Percentiles rank a stretch among this genome's conserved stretches.
Evolutionary conservation across 1,139 yeast genomes (phyloP).

Genomic region (Eremothecium cymbalariae): DNA sequence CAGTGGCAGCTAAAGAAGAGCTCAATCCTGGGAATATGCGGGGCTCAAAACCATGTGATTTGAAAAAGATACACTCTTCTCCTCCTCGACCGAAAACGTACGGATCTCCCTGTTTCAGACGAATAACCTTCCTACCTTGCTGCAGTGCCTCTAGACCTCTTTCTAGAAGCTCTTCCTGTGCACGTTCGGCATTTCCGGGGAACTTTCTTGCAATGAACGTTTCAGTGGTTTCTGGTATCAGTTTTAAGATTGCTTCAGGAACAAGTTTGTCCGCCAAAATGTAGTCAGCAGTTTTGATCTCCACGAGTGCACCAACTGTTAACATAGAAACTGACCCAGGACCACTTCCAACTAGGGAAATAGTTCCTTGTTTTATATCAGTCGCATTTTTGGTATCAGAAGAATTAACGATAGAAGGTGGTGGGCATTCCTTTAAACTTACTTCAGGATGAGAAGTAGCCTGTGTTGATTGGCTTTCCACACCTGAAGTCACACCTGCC

Average conservation of each 20-base stretch:
- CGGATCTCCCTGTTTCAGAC: constrained; percentile 96
- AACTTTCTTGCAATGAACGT: constrained; percentile 85
- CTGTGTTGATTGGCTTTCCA: constrained; percentile 5
- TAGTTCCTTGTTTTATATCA: constrained; percentile 41
- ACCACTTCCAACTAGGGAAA: constrained; percentile 85
- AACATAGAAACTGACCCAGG: constrained; percentile 83
- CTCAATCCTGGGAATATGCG: constrained; percentile 80
- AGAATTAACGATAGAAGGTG: background rate
- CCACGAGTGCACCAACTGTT: constrained; percentile 78
- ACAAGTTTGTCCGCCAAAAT: constrained; percentile 87
- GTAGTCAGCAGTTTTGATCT: constrained; percentile 73
- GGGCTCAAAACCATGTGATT: constrained; percentile 59
- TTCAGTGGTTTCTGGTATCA: constrained; percentile 68
- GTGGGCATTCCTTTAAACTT: background rate
- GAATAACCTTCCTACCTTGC: constrained; percentile 68
- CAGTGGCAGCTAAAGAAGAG: constrained; percentile 85
- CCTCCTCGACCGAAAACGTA: constrained; percentile 97
- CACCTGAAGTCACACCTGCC: no score
- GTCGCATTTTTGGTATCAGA: background rate
- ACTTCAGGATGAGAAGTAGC: no score
- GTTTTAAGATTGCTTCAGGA: constrained; percentile 75
- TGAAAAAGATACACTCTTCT: constrained; percentile 72
- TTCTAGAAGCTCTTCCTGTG: constrained; percentile 73
- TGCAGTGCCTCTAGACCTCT: constrained; percentile 59
- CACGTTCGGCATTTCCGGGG: constrained; percentile 94